These are phyloP conservation scores for Penicillium sp. DNA, from an alignment of 2,329 filamentous ascomycete species.

Conservation along the genomic window DNA sequence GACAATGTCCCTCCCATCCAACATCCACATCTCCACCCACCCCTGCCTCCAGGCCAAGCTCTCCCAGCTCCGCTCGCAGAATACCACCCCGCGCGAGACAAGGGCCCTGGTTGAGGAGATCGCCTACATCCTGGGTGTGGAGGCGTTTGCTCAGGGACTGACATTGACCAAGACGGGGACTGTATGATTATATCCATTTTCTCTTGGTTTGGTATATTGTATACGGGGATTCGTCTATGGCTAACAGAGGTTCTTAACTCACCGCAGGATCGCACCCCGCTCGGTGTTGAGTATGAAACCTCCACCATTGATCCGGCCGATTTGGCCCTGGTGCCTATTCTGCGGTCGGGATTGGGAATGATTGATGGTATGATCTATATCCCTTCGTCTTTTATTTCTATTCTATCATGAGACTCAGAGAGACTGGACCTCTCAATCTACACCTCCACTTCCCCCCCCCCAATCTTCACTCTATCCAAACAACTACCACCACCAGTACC, in stretches of 20 bases:
- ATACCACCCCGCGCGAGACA: conserved; percentile 74
- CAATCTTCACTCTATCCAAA: background rate
- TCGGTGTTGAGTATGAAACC: conserved; percentile 76
- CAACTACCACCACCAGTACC: conserved; percentile 19
- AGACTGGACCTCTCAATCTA: background rate
- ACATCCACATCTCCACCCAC: conserved; percentile 79
- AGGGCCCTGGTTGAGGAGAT: conserved; percentile 87
- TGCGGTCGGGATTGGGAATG: conserved; percentile 92
- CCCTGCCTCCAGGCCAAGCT: conserved; percentile 89
- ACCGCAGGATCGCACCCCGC: conserved; percentile 73
- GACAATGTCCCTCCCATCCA: conserved; percentile 54
- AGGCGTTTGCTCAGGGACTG: conserved; percentile 74
- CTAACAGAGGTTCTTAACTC: conserved; percentile 1
- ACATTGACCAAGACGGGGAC: conserved; percentile 64
- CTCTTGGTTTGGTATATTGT: background rate
- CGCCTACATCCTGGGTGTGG: conserved; percentile 77
- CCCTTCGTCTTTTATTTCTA: background rate
- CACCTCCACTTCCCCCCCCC: background rate
- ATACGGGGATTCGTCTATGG: background rate
- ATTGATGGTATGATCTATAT: conserved; percentile 67
- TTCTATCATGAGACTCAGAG: background rate
- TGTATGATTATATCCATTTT: conserved; percentile 55
- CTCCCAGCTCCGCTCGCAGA: conserved; percentile 80
- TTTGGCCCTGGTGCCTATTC: conserved; percentile 85
- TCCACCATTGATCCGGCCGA: conserved; percentile 67